Evolutionary conservation across 805 yeast genomes (phyloP).

Genomic region (Ogataea haglerorum): DNA sequence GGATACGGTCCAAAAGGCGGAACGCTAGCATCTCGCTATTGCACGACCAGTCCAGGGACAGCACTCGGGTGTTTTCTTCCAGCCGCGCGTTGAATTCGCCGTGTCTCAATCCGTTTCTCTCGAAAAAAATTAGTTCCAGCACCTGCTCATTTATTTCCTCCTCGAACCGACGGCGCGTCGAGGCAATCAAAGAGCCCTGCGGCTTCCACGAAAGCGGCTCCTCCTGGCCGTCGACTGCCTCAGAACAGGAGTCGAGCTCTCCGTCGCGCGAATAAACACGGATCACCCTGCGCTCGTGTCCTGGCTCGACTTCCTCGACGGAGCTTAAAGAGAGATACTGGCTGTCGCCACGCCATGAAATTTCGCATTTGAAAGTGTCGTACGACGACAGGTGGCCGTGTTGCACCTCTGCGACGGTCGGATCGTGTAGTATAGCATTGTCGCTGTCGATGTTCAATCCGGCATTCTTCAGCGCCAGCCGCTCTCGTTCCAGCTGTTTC

Average conservation of each 20-base stretch:
- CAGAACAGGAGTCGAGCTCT: slow-evolving; percentile 82
- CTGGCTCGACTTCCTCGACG: slow-evolving; percentile 47
- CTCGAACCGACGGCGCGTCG: slow-evolving; percentile 64
- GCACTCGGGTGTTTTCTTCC: slow-evolving; percentile 46
- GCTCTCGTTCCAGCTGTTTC: slow-evolving; percentile 68
- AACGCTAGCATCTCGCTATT: slow-evolving; percentile 78
- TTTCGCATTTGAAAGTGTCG: slow-evolving; percentile 47
- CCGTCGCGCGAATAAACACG: slow-evolving; percentile 76
- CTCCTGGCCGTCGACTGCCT: slow-evolving; percentile 83
- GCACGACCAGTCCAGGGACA: slow-evolving; percentile 70
- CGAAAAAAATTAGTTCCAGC: slow-evolving; percentile 71
- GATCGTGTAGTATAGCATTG: slow-evolving; percentile 63
- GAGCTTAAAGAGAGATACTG: slow-evolving; percentile 71
- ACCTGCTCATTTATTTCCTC: slow-evolving; percentile 46
- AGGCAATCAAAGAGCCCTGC: slow-evolving; percentile 81
- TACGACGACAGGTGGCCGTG: slow-evolving; percentile 55
- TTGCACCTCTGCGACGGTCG: slow-evolving; percentile 77
- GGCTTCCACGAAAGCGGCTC: slow-evolving; percentile 82
- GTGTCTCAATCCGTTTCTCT: slow-evolving; percentile 88
- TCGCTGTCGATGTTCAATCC: slow-evolving; percentile 66
- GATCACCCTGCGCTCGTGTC: slow-evolving; percentile 62
- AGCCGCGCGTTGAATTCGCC: slow-evolving; percentile 76
- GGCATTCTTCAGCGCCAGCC: slow-evolving; percentile 53
- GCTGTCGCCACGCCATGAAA: slow-evolving; percentile 97
- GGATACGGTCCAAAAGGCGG: slow-evolving; percentile 58